These are phyloP conservation scores for Candida jianshihensis DNA, from an alignment of 805 yeast genomes.

Conservation along the genomic window DNA sequence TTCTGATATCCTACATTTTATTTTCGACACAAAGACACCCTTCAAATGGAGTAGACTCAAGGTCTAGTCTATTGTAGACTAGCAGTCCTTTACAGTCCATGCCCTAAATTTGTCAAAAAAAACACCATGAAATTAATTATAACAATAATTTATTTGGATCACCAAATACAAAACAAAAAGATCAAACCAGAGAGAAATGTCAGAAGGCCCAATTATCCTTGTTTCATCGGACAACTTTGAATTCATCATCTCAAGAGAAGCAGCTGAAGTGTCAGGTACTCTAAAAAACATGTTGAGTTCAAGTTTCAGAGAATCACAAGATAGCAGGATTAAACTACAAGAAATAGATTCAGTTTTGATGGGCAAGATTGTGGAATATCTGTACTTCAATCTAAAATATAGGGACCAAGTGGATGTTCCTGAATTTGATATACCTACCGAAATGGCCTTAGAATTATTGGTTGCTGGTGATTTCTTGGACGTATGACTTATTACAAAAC, in stretches of 20 bases:
- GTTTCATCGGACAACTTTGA: slow-evolving; percentile 67
- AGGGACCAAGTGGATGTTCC: slow-evolving; percentile 60
- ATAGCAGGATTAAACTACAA: slow-evolving; percentile 44
- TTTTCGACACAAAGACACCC: too few species aligned
- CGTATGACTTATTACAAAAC: slow-evolving; percentile 31
- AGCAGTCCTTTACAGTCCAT: too few species aligned
- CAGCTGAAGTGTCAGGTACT: slow-evolving; percentile 69
- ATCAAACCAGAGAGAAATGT: neutral
- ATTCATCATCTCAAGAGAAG: slow-evolving; percentile 58
- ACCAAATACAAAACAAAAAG: neutral
- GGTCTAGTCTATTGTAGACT: too few species aligned
- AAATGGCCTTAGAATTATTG: slow-evolving; percentile 81
- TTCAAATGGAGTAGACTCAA: too few species aligned
- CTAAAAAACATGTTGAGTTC: slow-evolving; percentile 49
- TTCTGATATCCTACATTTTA: too few species aligned
- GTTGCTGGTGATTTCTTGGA: slow-evolving; percentile 92
- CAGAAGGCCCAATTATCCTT: slow-evolving; percentile 43
- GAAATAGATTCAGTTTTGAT: slow-evolving; percentile 69
- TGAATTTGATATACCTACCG: slow-evolving; percentile 88
- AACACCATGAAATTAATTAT: neutral
- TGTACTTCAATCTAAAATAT: slow-evolving; percentile 69
- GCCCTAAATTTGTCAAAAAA: too few species aligned
- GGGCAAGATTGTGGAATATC: slow-evolving; percentile 77
- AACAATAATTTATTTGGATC: neutral
- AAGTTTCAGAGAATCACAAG: slow-evolving; percentile 53